These are phyloP conservation scores for Pseudopithomyces chartarum DNA, from an alignment of 2,329 filamentous ascomycete species.

Conservation along the genomic window DNA sequence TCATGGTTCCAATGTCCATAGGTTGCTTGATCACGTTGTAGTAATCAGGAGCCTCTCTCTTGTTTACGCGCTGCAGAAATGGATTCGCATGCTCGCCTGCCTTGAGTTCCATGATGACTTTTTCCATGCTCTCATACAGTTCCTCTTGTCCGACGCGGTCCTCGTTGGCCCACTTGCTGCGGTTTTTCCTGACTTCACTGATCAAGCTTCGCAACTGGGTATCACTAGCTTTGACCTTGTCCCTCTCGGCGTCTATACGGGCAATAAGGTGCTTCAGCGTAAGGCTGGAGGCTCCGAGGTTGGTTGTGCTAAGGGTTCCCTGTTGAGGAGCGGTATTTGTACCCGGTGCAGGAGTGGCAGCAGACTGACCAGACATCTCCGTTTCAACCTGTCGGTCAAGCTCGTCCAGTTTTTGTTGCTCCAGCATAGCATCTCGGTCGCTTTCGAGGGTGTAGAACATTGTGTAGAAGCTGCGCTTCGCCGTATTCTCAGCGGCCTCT, in stretches of 20 bases:
- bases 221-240: slow-evolving; percentile 88
- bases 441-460: slow-evolving; percentile 95
- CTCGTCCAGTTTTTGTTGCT: slow-evolving; percentile 95
- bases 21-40: slow-evolving; percentile 92
- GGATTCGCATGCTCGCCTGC: slow-evolving; percentile 98
- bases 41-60: slow-evolving; percentile 95
- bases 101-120: slow-evolving; percentile 95
- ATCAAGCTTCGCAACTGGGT: slow-evolving; percentile 89
- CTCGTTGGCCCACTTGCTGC: slow-evolving; percentile 98
- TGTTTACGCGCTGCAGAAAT: slow-evolving; percentile 92
- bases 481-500: slow-evolving; percentile 86
- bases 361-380: slow-evolving; percentile 76
- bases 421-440: slow-evolving; percentile 93
- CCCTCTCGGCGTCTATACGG: slow-evolving; percentile 89
- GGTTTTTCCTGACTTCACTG: slow-evolving; percentile 96
- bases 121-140: slow-evolving; percentile 94
- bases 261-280: slow-evolving; percentile 97
- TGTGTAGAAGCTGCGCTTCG: slow-evolving; percentile 87
- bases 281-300: slow-evolving; percentile 92
- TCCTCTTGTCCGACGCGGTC: slow-evolving; percentile 98
- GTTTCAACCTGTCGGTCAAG: slow-evolving; percentile 95
- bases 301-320: slow-evolving; percentile 88
- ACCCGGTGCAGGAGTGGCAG: slow-evolving; percentile 55
- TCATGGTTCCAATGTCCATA: slow-evolving; percentile 98
- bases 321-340: slow-evolving; percentile 67